phyloP scores from a whole-genome alignment of 345 rosid genomes.

The Barbarea vulgaris region DNA sequence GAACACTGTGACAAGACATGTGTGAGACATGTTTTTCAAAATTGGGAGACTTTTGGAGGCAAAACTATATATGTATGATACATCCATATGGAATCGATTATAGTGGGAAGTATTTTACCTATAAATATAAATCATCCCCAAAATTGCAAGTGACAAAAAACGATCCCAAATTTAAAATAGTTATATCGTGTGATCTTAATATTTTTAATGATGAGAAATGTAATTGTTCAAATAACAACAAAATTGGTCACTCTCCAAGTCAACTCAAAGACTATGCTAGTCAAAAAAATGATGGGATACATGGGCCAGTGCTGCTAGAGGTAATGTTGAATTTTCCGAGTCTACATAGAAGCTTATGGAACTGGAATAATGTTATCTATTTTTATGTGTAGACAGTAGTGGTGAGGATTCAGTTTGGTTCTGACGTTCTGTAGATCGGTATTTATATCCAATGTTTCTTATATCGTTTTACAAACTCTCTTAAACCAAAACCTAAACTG shows the following conservation, averaged over 20 bases:
- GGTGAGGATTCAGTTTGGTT: not conserved
- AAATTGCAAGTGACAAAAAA: not conserved
- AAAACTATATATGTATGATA: not conserved
- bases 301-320: constrained; percentile 29
- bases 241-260: constrained; percentile 38
- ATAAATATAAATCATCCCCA: not conserved
- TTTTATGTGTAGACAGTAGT: not conserved
- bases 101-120: not conserved
- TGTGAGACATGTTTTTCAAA: constrained; percentile 15
- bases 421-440: not conserved
- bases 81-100: constrained; percentile 10
- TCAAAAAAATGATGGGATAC: constrained; percentile 26
- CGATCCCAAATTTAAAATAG: not conserved
- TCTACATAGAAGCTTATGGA: not conserved
- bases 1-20: constrained; percentile 38
- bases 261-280: constrained; percentile 8
- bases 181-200: not conserved
- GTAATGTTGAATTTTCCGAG: constrained; percentile 20
- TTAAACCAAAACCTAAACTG: not conserved
- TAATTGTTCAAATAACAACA: not conserved
- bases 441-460: not conserved
- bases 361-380: not conserved
- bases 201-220: not conserved
- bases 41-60: not conserved
- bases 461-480: not conserved